These are phyloP conservation scores for Didymella pinodella DNA, from an alignment of 2,329 filamentous ascomycete species.

Conservation along the genomic window DNA sequence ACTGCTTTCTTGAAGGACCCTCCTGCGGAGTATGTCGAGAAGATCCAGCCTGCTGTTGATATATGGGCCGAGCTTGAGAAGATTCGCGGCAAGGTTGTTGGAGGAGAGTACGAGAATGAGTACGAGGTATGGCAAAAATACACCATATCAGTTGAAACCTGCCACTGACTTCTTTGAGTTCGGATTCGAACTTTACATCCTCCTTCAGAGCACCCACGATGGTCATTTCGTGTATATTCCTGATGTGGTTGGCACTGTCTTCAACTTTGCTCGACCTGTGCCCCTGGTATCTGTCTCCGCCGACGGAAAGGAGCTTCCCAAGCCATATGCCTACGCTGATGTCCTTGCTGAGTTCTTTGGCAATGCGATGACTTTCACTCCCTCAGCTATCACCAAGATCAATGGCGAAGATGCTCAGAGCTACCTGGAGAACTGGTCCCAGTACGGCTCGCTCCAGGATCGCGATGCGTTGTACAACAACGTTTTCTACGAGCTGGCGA, in stretches of 20 bases:
- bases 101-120: conserved; percentile 51
- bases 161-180: conserved; percentile 35
- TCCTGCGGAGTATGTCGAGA: conserved; percentile 56
- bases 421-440: conserved; percentile 59
- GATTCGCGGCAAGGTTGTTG: conserved; percentile 51
- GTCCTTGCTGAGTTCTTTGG: conserved; percentile 53
- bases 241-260: conserved; percentile 61
- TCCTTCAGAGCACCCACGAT: conserved; percentile 67
- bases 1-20: conserved; percentile 56
- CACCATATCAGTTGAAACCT: not conserved
- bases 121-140: conserved; percentile 43
- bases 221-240: conserved; percentile 68
- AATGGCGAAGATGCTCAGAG: conserved; percentile 63
- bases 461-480: conserved; percentile 65
- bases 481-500: conserved; percentile 56
- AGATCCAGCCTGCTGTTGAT: conserved; percentile 55
- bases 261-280: conserved; percentile 59
- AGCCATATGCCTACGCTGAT: conserved; percentile 63
- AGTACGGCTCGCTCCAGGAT: conserved; percentile 62
- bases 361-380: conserved; percentile 51
- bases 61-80: conserved; percentile 50
- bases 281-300: conserved; percentile 67
- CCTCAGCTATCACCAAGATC: conserved; percentile 63
- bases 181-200: conserved; percentile 42
- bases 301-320: conserved; percentile 61